These are phyloP conservation scores for Metschnikowia corniflorae DNA, from an alignment of 805 yeast genomes.

Conservation along the genomic window DNA sequence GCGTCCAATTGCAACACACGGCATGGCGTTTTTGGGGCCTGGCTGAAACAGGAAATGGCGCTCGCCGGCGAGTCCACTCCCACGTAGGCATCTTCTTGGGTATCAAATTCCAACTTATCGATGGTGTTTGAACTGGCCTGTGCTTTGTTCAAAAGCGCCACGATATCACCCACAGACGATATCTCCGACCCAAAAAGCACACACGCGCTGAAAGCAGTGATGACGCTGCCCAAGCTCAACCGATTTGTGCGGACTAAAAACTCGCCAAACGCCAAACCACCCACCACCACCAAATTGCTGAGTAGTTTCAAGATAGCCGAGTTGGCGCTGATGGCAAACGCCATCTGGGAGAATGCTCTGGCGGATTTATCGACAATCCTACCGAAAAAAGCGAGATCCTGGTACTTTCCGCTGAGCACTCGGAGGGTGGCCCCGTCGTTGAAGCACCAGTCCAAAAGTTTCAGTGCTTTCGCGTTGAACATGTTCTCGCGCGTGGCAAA, in stretches of 20 bases:
- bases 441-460: slow-evolving; percentile 68
- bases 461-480: slow-evolving; percentile 52
- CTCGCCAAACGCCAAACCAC: slow-evolving; percentile 90
- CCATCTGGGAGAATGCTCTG: slow-evolving; percentile 37
- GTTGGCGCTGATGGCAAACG: slow-evolving; percentile 53
- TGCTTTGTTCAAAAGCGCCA: slow-evolving; percentile 67
- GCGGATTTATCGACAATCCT: slow-evolving; percentile 35
- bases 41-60: slow-evolving; percentile 4
- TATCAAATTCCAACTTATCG: slow-evolving; percentile 24
- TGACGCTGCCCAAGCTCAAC: slow-evolving; percentile 56
- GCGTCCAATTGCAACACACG: slow-evolving; percentile 18
- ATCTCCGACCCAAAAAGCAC: slow-evolving; percentile 64
- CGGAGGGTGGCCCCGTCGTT: slow-evolving; percentile 58
- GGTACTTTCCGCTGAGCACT: slow-evolving; percentile 50
- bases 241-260: slow-evolving; percentile 52
- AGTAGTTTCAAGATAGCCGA: slow-evolving; percentile 53
- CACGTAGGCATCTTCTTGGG: neutral
- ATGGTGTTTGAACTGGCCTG: slow-evolving; percentile 60
- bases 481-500: slow-evolving; percentile 56
- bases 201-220: slow-evolving; percentile 84
- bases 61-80: neutral
- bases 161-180: slow-evolving; percentile 50
- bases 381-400: slow-evolving; percentile 48
- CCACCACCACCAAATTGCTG: slow-evolving; percentile 74
- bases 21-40: slow-evolving; percentile 3